phyloP scores from a whole-genome alignment of 768 basidiomycete genomes.

The Tricholoma hemisulphureum region DNA sequence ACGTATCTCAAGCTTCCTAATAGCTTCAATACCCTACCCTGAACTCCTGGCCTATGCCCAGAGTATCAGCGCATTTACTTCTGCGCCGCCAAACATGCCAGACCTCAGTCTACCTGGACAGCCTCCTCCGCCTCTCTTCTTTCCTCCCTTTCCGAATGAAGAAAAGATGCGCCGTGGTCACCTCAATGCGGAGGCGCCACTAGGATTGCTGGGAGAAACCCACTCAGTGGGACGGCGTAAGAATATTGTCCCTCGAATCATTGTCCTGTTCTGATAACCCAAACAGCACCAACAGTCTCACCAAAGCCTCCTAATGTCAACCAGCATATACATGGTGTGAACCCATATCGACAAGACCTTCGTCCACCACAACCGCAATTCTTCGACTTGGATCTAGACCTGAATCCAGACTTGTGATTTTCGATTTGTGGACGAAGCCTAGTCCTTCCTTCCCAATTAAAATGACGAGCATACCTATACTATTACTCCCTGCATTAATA shows the following conservation, averaged over 20 bases:
- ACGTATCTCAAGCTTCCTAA: neutral
- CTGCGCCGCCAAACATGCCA: conserved; percentile 86
- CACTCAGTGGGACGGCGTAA: conserved; percentile 77
- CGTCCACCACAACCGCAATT: conserved; percentile 58
- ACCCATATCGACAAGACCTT: conserved; percentile 72
- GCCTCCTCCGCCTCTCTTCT: conserved; percentile 76
- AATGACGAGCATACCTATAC: neutral
- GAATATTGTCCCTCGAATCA: conserved; percentile 19
- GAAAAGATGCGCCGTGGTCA: conserved; percentile 86
- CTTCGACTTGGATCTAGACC: conserved; percentile 80
- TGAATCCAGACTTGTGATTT: conserved; percentile 72
- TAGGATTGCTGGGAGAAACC: conserved; percentile 76
- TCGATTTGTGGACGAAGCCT: neutral
- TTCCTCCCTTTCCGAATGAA: conserved; percentile 89
- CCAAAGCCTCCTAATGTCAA: conserved; percentile 49
- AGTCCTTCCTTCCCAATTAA: neutral
- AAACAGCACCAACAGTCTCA: conserved; percentile 58
- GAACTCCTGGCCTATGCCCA: conserved; percentile 84
- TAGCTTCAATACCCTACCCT: conserved; percentile 79
- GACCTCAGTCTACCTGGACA: conserved; percentile 69
- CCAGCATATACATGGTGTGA: conserved; percentile 50
- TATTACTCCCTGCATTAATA: neutral
- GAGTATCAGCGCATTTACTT: conserved; percentile 81
- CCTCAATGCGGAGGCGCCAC: conserved; percentile 76
- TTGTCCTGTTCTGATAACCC: conserved; percentile 8